Evolutionary conservation across 2,329 filamentous ascomycete genomes (phyloP), one percentile per base, ranked within the genome.

Genomic region (Parastagonospora nodorum): DNA sequence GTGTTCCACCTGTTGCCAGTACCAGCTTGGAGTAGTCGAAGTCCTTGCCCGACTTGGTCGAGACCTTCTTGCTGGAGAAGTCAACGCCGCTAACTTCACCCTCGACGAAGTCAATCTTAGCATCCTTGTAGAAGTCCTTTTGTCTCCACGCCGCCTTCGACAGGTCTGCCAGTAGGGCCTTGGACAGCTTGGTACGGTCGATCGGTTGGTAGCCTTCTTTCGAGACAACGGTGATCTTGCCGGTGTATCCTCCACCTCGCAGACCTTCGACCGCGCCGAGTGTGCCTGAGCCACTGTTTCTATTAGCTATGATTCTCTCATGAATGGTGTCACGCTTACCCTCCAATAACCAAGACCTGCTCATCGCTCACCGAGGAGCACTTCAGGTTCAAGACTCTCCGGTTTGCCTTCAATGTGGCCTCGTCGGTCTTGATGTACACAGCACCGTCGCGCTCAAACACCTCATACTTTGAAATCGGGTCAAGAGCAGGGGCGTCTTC

Each of bases 401-500:
- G 83, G 51, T 88, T 89, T 11, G 83, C 78, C 75, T 94, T 96
- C 76, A 99, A 88, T 28, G 82, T 80, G 1, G 84, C 81, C 71
- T 94, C 88, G 28, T 93, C 89, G 19, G 88, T 92, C 35, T 87
- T 87, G 57, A 99, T 84, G 72, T 92, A 97, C 2, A 97, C 86
- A 5, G 83, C 88, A 29, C 90, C 92, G 63, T 94, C 85, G 67
- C 88, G 92, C 72, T 96, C 87, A 29, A 85, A 78, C 29, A 97
- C 79, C 45, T 90, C 86, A 77, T 95, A 99, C 43, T 88, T 87
- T 39, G 89, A 84, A 24, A 99, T 78, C n/a, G 89, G 82, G 66
- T 97, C 91, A 24, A 96, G 84, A 2, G 90, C 94, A 0, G 94
- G 94, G 0, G 93, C 92, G 69, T 97, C 91, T 76, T 99, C 94